These are phyloP conservation scores for Stagonosporopsis tanaceti DNA, from an alignment of 2,329 filamentous ascomycete species.

Conservation along the genomic window DNA sequence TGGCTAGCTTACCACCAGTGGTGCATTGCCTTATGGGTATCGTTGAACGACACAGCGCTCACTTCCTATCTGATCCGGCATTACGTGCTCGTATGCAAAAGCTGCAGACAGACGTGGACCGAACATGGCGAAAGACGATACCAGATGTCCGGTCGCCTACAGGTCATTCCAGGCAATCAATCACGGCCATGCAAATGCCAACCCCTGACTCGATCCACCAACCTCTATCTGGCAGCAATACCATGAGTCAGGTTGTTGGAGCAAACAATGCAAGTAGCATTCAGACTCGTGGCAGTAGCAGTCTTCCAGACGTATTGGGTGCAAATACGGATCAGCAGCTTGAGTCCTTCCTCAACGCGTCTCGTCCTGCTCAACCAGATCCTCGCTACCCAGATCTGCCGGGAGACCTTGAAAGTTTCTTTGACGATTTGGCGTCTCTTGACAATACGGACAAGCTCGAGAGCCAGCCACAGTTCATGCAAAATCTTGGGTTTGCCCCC, in stretches of 20 bases:
- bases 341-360: slow-evolving; percentile 8
- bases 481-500: slow-evolving; percentile 70
- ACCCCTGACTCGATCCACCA: slow-evolving; percentile 33
- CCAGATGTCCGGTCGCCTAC: slow-evolving; percentile 4
- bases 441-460: slow-evolving; percentile 63
- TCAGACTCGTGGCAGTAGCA: slow-evolving; percentile 17
- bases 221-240: slow-evolving; percentile 13
- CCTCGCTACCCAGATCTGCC: slow-evolving; percentile 47
- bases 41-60: slow-evolving; percentile 26
- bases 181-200: slow-evolving; percentile 22
- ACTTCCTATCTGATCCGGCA: slow-evolving; percentile 23
- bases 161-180: slow-evolving; percentile 10
- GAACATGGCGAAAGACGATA: slow-evolving; percentile 23
- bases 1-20: slow-evolving; percentile 39
- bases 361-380: slow-evolving; percentile 22
- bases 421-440: slow-evolving; percentile 65
- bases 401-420: slow-evolving; percentile 60
- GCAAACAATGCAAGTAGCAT: not conserved
- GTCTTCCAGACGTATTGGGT: slow-evolving; percentile 22
- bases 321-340: slow-evolving; percentile 13
- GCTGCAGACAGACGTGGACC: slow-evolving; percentile 23
- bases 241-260: slow-evolving; percentile 5
- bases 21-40: slow-evolving; percentile 36
- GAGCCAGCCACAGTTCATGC: slow-evolving; percentile 70
- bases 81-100: slow-evolving; percentile 30